Conservation (phyloP, 495 filamentous ascomycete species). For the Penicillium egyptiacum region DNA sequence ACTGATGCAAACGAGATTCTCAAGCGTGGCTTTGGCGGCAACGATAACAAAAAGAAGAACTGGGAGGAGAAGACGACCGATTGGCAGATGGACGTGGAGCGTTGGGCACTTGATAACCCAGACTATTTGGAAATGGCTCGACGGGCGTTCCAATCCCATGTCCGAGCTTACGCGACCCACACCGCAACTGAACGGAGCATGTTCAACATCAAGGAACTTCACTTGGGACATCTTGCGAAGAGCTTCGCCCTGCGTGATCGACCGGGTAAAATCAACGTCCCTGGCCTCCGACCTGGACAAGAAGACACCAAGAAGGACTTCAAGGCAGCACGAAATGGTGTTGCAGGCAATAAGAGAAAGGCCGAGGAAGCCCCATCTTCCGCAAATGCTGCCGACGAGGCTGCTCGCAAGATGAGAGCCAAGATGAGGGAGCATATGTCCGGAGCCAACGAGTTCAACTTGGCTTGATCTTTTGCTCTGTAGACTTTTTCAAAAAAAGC, state of each 20-base stretch:
- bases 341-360: conserved; percentile 40
- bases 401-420: conserved; percentile 69
- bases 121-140: conserved; percentile 68
- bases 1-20: conserved; percentile 61
- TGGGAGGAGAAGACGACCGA: conserved; percentile 73
- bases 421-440: conserved; percentile 80
- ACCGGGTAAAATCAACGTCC: conserved; percentile 80
- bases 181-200: conserved; percentile 74
- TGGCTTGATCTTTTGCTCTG: conserved; percentile 56
- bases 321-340: conserved; percentile 43
- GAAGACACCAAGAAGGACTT: conserved; percentile 50
- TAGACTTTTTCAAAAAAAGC: conserved; percentile 23
- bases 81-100: conserved; percentile 73
- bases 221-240: conserved; percentile 93
- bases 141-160: conserved; percentile 84
- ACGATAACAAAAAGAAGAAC: conserved; percentile 43
- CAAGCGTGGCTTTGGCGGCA: conserved; percentile 58
- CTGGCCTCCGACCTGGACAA: conserved; percentile 52
- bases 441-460: conserved; percentile 80
- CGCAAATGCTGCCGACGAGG: conserved; percentile 57
- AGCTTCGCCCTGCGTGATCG: conserved; percentile 85
- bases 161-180: conserved; percentile 93
- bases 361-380: conserved; percentile 40
- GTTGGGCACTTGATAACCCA: conserved; percentile 64
- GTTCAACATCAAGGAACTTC: conserved; percentile 86